These are phyloP conservation scores for Talaromyces sp. DNA, from an alignment of 2,329 filamentous ascomycete genomes.

Conservation along the genomic window DNA sequence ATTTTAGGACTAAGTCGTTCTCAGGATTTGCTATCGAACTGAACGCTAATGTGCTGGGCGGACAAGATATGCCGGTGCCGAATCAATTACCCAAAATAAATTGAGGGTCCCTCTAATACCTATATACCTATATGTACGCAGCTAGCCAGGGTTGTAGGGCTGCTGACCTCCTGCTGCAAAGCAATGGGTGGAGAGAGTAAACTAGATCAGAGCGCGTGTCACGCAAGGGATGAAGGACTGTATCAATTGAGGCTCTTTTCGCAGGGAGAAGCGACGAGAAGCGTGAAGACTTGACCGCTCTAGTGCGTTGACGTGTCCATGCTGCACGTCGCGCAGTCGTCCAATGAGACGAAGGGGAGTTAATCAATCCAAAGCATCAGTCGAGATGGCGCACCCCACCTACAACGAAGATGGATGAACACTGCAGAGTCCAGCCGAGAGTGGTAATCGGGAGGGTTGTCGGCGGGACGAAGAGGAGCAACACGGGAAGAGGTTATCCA, in stretches of 20 bases:
- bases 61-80: background rate
- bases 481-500: background rate
- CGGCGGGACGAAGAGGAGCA: background rate
- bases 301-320: slow-evolving; percentile 30
- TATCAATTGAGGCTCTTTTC: slow-evolving; percentile 15
- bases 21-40: background rate
- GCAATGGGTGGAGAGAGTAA: background rate
- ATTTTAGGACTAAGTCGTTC: background rate
- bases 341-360: slow-evolving; percentile 20
- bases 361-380: slow-evolving; percentile 6
- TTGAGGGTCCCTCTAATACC: background rate
- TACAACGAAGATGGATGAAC: background rate
- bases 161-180: background rate
- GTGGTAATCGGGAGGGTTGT: background rate
- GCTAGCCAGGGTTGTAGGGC: slow-evolving; percentile 6
- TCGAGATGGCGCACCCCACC: background rate
- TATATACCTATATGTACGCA: background rate
- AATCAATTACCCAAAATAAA: background rate
- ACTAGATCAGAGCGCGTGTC: background rate
- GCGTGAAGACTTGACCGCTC: slow-evolving; percentile 15
- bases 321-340: slow-evolving; percentile 18
- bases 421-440: background rate
- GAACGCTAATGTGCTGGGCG: background rate
- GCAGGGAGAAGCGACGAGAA: slow-evolving; percentile 3
- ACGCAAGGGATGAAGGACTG: slow-evolving; percentile 4